These are phyloP conservation scores for Lantana camara DNA, from an alignment of 257 asterid genomes.

Conservation along the genomic window DNA sequence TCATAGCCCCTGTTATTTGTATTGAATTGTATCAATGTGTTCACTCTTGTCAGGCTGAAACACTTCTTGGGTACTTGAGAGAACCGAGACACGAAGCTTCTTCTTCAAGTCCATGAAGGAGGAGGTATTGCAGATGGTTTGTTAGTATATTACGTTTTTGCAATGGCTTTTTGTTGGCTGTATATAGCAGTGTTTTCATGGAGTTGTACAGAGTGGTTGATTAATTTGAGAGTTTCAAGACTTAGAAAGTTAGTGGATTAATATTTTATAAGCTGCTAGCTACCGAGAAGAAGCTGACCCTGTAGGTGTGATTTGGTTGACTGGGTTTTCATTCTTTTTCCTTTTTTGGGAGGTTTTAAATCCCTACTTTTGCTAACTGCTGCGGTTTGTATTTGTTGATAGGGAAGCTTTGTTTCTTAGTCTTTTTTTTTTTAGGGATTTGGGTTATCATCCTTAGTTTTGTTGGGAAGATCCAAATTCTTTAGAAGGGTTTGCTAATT, in stretches of 20 bases:
- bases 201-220: conserved; percentile 67
- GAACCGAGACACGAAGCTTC: conserved; percentile 93
- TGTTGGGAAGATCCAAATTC: conserved; percentile 52
- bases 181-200: conserved; percentile 46
- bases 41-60: conserved; percentile 77
- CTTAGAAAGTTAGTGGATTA: conserved; percentile 2
- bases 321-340: conserved; percentile 31
- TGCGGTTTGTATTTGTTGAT: conserved; percentile 33
- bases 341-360: conserved; percentile 28
- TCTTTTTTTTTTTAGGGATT: conserved; percentile 38
- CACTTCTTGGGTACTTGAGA: conserved; percentile 86
- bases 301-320: conserved; percentile 39
- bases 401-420: conserved; percentile 33
- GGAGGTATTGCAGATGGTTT: conserved; percentile 40
- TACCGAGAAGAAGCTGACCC: conserved; percentile 57
- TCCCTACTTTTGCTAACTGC: conserved; percentile 32
- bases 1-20: not conserved
- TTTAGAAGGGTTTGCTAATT: conserved; percentile 36
- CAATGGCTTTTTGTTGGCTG: conserved; percentile 49
- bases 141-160: conserved; percentile 37
- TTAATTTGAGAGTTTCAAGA: conserved; percentile 36
- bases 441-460: conserved; percentile 54
- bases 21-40: conserved; percentile 21
- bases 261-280: conserved; percentile 39
- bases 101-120: conserved; percentile 57